Base-by-base conservation (phyloP, 192 early-diverging fungal species). In the Pilaira anomala region DNA sequence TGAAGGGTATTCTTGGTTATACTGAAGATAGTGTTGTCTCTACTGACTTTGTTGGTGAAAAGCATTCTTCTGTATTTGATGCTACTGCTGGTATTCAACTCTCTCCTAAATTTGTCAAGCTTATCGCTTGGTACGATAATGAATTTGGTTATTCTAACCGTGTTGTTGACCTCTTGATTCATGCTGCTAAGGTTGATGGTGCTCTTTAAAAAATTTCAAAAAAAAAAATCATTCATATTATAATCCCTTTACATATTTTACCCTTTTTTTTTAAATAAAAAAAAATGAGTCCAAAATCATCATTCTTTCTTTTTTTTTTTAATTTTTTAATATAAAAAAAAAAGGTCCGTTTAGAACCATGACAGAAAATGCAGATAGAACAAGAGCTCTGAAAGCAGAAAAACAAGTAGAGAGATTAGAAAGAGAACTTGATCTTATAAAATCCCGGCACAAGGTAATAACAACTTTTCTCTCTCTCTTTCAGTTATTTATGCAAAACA, bases 21-120 rank as follows among this genome's bases (percentile, higher is more conserved):
- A 95, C 97, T 44, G 88, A 92, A 67, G 97, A 99, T 77, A 85
- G 93, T 48, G 91, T 98, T 59, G 97, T 99, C 65, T 98, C 96
- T 50, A 85, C 85, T 63, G 97, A 99, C 78, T 99, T 99, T 67
- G 76, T 93, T 74, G 91, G 92, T 60, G 95, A 98, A 79, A 68
- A 81, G 13, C 91, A 83, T 79, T 96, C 95, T 36, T 91, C 87
- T 72, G 93, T 96, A 79, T 96, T 97, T 67, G 97, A 99, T 76
- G 88, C 93, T 69, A 90, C 92, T 74, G 97, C 96, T 68, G 96
- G 96, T 70, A 98, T 99, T 69, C 86, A 90, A 28, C 81, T 99
- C 60, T 94, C 90, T 76, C 85, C 93, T 69, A 88, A 83, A 72
- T 99, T 98, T 80, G 92, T 98, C 86, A 99, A 99, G 89, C 69